phyloP scores from a whole-genome alignment of 306 rosid genomes.

The Trichosanthes cucumerina region DNA sequence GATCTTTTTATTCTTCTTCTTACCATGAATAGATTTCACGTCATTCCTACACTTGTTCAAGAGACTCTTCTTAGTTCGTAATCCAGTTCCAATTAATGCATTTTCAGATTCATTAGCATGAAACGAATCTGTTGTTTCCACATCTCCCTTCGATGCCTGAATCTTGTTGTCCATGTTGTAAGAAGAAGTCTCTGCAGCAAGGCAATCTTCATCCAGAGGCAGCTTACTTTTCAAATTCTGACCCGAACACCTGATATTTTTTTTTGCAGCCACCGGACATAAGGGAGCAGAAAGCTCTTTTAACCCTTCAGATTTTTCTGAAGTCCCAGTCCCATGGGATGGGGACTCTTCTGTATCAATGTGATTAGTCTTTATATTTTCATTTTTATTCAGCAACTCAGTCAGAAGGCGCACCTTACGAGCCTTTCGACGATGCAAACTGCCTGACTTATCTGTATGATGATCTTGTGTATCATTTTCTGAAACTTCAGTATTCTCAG shows the following conservation, averaged over 20 bases:
- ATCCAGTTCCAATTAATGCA: slow-evolving; percentile 19
- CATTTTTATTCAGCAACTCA: slow-evolving; percentile 61
- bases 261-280: slow-evolving; percentile 39
- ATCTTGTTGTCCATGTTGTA: slow-evolving; percentile 23
- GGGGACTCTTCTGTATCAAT: slow-evolving; percentile 24
- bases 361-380: slow-evolving; percentile 32
- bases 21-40: slow-evolving; percentile 27
- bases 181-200: slow-evolving; percentile 21
- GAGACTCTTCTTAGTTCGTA: slow-evolving; percentile 29
- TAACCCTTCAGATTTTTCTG: slow-evolving; percentile 31
- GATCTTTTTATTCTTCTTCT: slow-evolving; percentile 55
- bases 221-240: slow-evolving; percentile 57
- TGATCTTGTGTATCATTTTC: slow-evolving; percentile 42
- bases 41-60: slow-evolving; percentile 34
- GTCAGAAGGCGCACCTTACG: slow-evolving; percentile 79
- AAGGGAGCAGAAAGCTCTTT: slow-evolving; percentile 26
- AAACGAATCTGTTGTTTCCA: slow-evolving; percentile 20
- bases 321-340: slow-evolving; percentile 27
- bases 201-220: slow-evolving; percentile 36
- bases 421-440: slow-evolving; percentile 48
- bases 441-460: slow-evolving; percentile 29
- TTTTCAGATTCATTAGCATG: slow-evolving; percentile 23
- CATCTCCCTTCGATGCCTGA: slow-evolving; percentile 26
- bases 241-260: slow-evolving; percentile 23
- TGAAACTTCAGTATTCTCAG: slow-evolving; percentile 29